Percentiles rank a stretch among this genome's conserved stretches.
Evolutionary conservation across 805 yeast genomes (phyloP).

Genomic region (Teunomyces atbi): DNA sequence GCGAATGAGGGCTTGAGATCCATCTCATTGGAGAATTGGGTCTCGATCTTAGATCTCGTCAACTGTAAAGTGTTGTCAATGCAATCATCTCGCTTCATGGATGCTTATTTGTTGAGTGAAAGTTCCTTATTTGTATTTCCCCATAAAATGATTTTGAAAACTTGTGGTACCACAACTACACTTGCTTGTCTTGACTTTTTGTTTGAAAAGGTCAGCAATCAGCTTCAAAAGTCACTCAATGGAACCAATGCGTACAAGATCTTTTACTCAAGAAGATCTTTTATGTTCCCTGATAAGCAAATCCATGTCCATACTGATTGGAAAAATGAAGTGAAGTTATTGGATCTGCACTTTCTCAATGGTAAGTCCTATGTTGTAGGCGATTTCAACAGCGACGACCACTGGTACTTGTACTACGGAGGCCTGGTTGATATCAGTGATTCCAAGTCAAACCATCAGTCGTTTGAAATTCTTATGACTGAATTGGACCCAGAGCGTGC

Average conservation of each 20-base stretch:
- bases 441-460: conserved; percentile 49
- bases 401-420: conserved; percentile 85
- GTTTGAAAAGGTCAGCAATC: conserved; percentile 40
- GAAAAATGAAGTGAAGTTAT: conserved; percentile 72
- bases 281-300: conserved; percentile 90
- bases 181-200: conserved; percentile 70
- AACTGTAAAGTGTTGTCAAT: conserved; percentile 86
- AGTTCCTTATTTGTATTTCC: conserved; percentile 87
- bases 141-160: conserved; percentile 81
- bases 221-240: conserved; percentile 17
- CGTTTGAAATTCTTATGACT: conserved; percentile 90
- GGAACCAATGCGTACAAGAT: conserved; percentile 54
- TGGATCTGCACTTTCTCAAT: conserved; percentile 61
- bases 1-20: conserved; percentile 52
- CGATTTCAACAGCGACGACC: conserved; percentile 67
- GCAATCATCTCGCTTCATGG: conserved; percentile 62
- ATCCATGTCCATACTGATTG: conserved; percentile 78
- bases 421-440: conserved; percentile 27
- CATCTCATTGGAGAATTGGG: conserved; percentile 69
- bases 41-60: conserved; percentile 70
- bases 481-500: conserved; percentile 62
- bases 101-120: conserved; percentile 85
- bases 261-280: conserved; percentile 87
- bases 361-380: conserved; percentile 78
- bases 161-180: conserved; percentile 96